Evolutionary conservation across 805 yeast species (phyloP).

Genomic region (Lachancea nothofagi): DNA sequence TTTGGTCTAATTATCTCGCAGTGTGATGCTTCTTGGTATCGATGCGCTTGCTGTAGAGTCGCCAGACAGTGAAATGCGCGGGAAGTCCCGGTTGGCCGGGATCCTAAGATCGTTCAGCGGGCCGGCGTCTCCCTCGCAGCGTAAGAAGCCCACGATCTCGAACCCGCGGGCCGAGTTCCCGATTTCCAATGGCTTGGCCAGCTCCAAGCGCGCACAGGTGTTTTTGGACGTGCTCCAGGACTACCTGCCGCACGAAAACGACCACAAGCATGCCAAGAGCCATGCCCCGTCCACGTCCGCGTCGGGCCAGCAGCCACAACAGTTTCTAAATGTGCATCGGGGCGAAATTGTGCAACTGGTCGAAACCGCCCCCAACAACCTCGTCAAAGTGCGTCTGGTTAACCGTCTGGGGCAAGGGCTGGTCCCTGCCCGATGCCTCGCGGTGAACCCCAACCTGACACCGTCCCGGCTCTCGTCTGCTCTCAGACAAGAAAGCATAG

Average conservation of each 20-base stretch:
- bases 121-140: not conserved
- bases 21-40: not conserved
- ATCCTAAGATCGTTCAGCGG: constrained; percentile 2
- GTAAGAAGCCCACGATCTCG: constrained; percentile 1
- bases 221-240: constrained; percentile 13
- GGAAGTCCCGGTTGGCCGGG: constrained; percentile 4
- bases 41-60: not conserved
- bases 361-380: constrained; percentile 8
- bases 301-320: not conserved
- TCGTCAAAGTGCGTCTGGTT: constrained; percentile 8
- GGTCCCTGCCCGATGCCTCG: constrained; percentile 11
- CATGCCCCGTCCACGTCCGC: not conserved
- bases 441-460: constrained; percentile 8
- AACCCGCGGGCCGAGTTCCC: not conserved
- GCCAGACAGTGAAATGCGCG: not conserved
- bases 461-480: constrained; percentile 1
- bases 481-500: not conserved
- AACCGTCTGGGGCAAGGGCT: constrained; percentile 12
- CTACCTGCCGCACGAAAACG: constrained; percentile 11
- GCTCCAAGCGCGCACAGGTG: not conserved
- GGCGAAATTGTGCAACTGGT: constrained; percentile 14
- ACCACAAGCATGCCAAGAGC: not conserved
- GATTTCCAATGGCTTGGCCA: not conserved
- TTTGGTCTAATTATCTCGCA: not conserved
- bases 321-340: constrained; percentile 9